Evolutionary conservation across 2,329 filamentous ascomycete species (phyloP), one percentile per base, ranked within the genome.

Genomic region (Purpureocillium takamizusanense): DNA sequence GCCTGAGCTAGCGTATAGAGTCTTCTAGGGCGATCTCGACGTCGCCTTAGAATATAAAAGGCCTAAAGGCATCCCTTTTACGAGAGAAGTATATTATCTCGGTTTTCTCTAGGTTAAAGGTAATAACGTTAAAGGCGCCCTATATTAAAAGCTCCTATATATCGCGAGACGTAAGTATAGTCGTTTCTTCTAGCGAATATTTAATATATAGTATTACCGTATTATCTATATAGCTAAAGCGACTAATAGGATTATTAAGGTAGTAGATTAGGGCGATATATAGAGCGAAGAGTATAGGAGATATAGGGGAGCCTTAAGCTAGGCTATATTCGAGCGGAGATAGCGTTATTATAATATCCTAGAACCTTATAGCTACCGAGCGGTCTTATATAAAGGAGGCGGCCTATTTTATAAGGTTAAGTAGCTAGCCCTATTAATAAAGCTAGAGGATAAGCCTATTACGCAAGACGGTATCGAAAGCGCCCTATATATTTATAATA

Each of bases 391-490:
- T 46, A 15, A 47, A 51, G 7, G 40, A 47, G 7, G 33, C 27
- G 12, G 36, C 40, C 40, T 28, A 50, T 31, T 34, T n/a, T 10
- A 33, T 35, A 2, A 49, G 37, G 32, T 42, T 17, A 2, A 38
- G 21, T 2, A 42, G 44, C 44, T 30, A 50, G 9, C 42, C 44
- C 39, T 52, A 34, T 36, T 46, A 15, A 7, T 34, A 14, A 1
- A 52, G 37, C 17, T 45, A 27, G 6, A 42, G 15, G 27, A 42
- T n/a, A 3, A 51, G 42, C n/a, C 44, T 39, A 33, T 49, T 49
- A 6, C 37, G 30, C 25, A 51, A 34, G 9, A 46, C 42, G 10
- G 37, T 43, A 27, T 50, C 37, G 27, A 49, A 49, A 2, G 45
- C 43, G 5, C 46, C 45, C 23, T 47, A 17, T 15, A 47, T 43